Percentiles rank a stretch among this genome's conserved stretches.
These are phyloP conservation scores for Neurospora crassa DNA, from an alignment of 2,329 filamentous ascomycete species.

Conservation along the genomic window DNA sequence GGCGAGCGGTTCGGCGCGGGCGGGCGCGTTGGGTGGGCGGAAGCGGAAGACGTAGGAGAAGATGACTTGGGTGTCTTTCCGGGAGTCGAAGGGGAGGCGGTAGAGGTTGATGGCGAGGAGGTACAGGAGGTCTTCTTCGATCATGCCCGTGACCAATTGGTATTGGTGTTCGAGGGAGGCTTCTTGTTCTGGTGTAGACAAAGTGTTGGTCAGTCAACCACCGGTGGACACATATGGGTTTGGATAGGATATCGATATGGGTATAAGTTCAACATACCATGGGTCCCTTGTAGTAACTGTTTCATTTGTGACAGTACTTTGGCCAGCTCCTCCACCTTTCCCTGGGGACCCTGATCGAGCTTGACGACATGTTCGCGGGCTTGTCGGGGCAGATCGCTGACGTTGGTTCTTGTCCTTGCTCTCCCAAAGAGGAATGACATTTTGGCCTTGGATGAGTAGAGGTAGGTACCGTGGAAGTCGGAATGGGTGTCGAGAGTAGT, in stretches of 20 bases:
- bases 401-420: constrained; percentile 39
- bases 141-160: constrained; percentile 72
- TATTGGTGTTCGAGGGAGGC: constrained; percentile 80
- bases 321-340: constrained; percentile 68
- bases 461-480: background rate
- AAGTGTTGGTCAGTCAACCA: constrained; percentile 1
- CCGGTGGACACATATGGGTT: background rate
- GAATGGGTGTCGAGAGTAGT: background rate
- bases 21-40: constrained; percentile 58
- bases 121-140: constrained; percentile 83
- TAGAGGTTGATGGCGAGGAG: constrained; percentile 74
- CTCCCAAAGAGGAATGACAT: constrained; percentile 48
- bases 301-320: constrained; percentile 88
- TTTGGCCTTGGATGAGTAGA: constrained; percentile 1
- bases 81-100: constrained; percentile 85
- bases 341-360: constrained; percentile 37
- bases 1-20: constrained; percentile 68
- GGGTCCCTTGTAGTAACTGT: constrained; percentile 82
- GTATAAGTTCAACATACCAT: constrained; percentile 46
- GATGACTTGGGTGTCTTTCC: constrained; percentile 91
- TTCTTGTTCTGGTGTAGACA: constrained; percentile 57
- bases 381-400: constrained; percentile 45
- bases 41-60: constrained; percentile 94
- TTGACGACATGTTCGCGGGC: constrained; percentile 44
- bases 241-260: background rate